Conservation (phyloP, 345 rosid species). For the Erodium maritimum region DNA sequence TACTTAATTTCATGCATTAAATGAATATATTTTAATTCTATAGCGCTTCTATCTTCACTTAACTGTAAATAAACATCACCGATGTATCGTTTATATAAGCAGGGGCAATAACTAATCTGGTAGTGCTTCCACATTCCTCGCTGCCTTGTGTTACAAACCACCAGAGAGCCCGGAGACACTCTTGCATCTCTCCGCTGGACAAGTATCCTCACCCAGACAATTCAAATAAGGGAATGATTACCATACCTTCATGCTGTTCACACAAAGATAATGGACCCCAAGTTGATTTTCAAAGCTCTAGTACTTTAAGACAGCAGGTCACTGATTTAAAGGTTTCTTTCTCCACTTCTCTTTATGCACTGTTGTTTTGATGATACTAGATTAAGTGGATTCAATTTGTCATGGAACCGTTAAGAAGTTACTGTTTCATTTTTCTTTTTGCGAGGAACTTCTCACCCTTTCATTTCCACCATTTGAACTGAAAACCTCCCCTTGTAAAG, state of each 20-base stretch:
- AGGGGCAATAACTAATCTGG: slow-evolving; percentile 34
- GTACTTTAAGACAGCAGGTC: slow-evolving; percentile 15
- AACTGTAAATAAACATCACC: neutral
- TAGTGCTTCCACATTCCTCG: slow-evolving; percentile 17
- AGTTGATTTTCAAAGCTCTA: slow-evolving; percentile 7
- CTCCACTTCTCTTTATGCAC: neutral
- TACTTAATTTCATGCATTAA: too few relatives aligned
- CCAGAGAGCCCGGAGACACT: slow-evolving; percentile 15
- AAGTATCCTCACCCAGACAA: slow-evolving; percentile 25
- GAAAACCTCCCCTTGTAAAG: too few relatives aligned
- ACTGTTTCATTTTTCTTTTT: neutral
- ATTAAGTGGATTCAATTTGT: too few relatives aligned
- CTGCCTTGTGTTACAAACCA: slow-evolving; percentile 18
- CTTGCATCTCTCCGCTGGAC: slow-evolving; percentile 20
- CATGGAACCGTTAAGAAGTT: neutral
- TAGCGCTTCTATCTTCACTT: neutral
- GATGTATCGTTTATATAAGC: slow-evolving; percentile 10
- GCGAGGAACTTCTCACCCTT: too few relatives aligned
- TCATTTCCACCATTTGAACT: too few relatives aligned
- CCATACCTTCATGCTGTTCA: slow-evolving; percentile 11
- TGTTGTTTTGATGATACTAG: neutral
- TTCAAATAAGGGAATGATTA: slow-evolving; percentile 13
- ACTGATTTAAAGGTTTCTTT: slow-evolving; percentile 29
- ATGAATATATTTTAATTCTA: too few relatives aligned
- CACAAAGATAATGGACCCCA: slow-evolving; percentile 10